These are phyloP conservation scores for Russula compacta DNA, from an alignment of 768 basidiomycete species.

Conservation along the genomic window DNA sequence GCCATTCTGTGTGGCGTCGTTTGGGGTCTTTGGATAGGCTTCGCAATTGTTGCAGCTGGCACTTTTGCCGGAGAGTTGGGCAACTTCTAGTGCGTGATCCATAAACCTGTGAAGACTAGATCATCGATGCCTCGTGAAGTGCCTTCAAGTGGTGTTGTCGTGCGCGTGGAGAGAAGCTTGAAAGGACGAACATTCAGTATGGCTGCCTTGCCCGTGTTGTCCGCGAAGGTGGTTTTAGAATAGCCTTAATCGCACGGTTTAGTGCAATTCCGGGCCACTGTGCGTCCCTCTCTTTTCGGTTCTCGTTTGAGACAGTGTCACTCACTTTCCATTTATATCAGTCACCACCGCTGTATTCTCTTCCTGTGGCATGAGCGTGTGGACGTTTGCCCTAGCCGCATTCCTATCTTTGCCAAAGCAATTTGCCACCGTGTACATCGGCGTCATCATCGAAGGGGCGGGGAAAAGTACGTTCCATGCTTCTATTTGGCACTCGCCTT, in stretches of 20 bases:
- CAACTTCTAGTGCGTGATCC: conserved; percentile 64
- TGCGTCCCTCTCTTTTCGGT: conserved; percentile 29
- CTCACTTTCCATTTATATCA: conserved; percentile 25
- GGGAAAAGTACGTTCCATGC: background rate
- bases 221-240: conserved; percentile 81
- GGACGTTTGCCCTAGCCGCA: conserved; percentile 70
- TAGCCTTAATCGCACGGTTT: conserved; percentile 66
- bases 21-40: conserved; percentile 83
- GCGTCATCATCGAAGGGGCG: conserved; percentile 53
- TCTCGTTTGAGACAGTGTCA: background rate
- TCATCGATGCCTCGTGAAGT: conserved; percentile 29
- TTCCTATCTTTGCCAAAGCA: conserved; percentile 84
- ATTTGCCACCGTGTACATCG: conserved; percentile 85
- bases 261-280: conserved; percentile 86
- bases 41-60: conserved; percentile 76
- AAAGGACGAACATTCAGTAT: conserved; percentile 36
- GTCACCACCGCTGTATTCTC: conserved; percentile 86
- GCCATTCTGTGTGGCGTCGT: conserved; percentile 83
- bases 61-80: conserved; percentile 82
- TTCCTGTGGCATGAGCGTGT: conserved; percentile 79
- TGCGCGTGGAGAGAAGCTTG: conserved; percentile 62
- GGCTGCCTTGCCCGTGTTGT: conserved; percentile 50
- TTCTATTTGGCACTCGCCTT: background rate
- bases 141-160: conserved; percentile 79
- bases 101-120: background rate